These are phyloP conservation scores for Plasmodium adleri DNA, from an alignment of 169 alveolate genomes.

Conservation along the genomic window DNA sequence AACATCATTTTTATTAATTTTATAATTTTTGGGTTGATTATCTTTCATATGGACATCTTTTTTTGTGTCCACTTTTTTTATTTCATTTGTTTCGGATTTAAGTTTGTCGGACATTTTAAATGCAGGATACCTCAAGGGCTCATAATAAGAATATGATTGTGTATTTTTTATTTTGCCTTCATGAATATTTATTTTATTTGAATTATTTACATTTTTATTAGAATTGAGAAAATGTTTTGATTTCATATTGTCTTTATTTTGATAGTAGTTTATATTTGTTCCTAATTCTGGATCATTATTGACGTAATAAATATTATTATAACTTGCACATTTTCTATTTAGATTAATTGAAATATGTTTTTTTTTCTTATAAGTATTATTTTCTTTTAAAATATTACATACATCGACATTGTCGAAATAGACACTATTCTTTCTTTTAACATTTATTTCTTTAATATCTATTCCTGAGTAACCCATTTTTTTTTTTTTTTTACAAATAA, in stretches of 20 bases:
- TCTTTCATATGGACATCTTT: no score
- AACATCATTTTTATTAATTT: no score
- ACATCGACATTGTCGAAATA: neutral
- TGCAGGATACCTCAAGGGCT: conserved; percentile 58
- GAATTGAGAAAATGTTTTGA: neutral
- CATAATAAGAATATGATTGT: conserved; percentile 22
- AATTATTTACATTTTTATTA: neutral
- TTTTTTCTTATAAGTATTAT: neutral
- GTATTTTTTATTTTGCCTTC: neutral
- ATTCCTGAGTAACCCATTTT: conserved; percentile 31
- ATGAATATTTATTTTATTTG: neutral
- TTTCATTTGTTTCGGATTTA: neutral
- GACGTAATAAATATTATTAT: neutral
- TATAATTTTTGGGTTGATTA: no score
- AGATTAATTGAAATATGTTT: neutral
- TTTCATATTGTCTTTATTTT: neutral
- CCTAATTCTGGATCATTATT: conserved; percentile 5
- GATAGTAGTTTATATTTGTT: neutral
- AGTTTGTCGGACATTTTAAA: conserved; percentile 36
- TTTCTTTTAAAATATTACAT: conserved; percentile 18
- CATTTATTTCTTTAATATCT: conserved; percentile 14
- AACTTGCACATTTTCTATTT: neutral
- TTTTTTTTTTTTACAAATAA: no score
- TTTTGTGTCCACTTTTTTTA: neutral
- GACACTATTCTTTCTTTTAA: conserved; percentile 14